Evolutionary conservation across 2,329 filamentous ascomycete species (phyloP), one percentile per base, ranked within the genome.

Genomic region (Trichophaea hybrida): DNA sequence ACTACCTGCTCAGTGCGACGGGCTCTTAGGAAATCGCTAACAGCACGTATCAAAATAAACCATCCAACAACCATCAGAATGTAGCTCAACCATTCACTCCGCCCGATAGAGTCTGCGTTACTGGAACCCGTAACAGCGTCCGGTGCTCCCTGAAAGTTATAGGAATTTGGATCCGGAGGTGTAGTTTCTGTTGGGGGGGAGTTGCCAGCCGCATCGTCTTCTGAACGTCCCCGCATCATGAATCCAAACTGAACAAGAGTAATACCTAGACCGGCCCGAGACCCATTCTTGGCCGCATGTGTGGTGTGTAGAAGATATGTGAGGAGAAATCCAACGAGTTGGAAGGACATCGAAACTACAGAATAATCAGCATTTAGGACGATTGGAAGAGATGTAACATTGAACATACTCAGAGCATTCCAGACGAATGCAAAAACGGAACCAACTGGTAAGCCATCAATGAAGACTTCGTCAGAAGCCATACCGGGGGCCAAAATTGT

Each of bases 271-370:
- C 93, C 93, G 55, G 91, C 90, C 69, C 88, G 86, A 50, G 90
- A 95, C 54, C 93, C 93, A 71, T 98, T 95, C 75, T 98, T 98
- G 68, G 93, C 93, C 4, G 93, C 93, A 73, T 98, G 93, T 6
- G 91, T 95, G 34, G 93, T 97, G 77, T 98, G 93, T 2, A 98
- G 80, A 59, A 98, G 86, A 72, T 98, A 98, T 33, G 93, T 97
- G 69, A 98, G 85, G 34, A 98, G 82, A 78, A 98, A 98, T 57
- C 93, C 93, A 73, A 96, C 88, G 64, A 97, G 81, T 73, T 94
- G 88, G 77, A 98, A 97, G 48, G 90, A 94, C 79, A 94, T 91
- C 65, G 88, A 94, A 66, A 98, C 67, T 69, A 24, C 7, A 48
- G 31, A 7, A 34, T 13, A 17, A 55, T 63, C 37, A 59, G 50